Evolutionary conservation across 768 basidiomycete genomes (phyloP).

Genomic region (Suillus discolor): DNA sequence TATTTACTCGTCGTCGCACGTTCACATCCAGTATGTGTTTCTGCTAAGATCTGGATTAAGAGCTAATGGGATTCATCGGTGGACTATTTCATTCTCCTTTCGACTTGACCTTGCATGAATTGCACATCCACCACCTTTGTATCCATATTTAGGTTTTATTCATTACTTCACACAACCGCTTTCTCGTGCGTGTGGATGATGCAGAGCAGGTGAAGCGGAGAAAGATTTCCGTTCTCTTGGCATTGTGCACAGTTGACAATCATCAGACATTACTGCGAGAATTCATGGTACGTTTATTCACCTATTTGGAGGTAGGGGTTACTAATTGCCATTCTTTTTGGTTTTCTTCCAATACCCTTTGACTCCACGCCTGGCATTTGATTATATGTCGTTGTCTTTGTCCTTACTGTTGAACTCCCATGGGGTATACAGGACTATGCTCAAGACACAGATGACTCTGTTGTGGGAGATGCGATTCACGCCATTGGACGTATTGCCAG

Average conservation of each 20-base stretch:
- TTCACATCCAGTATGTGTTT: conserved; percentile 60
- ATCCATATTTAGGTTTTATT: conserved; percentile 45
- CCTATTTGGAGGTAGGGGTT: background rate
- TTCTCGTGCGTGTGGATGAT: conserved; percentile 74
- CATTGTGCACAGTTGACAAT: conserved; percentile 65
- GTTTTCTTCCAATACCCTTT: background rate
- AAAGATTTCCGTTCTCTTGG: conserved; percentile 77
- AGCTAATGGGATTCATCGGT: background rate
- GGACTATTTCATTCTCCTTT: conserved; percentile 39
- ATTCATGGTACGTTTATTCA: conserved; percentile 64
- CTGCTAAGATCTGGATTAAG: background rate
- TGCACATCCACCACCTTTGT: too few species aligned
- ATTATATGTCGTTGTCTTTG: background rate
- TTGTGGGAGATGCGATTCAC: conserved; percentile 72
- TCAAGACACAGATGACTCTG: conserved; percentile 71
- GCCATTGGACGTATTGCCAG: conserved; percentile 80
- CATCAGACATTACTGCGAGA: conserved; percentile 76
- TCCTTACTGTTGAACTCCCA: background rate
- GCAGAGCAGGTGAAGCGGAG: conserved; percentile 63
- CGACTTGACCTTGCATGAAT: background rate
- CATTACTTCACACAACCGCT: conserved; percentile 57
- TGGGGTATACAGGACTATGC: conserved; percentile 64
- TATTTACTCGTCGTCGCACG: conserved; percentile 70
- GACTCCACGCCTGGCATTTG: background rate
- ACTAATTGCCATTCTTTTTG: conserved; percentile 1